Conservation (phyloP, 2,329 filamentous ascomycete species). For the Claviceps sp. region DNA sequence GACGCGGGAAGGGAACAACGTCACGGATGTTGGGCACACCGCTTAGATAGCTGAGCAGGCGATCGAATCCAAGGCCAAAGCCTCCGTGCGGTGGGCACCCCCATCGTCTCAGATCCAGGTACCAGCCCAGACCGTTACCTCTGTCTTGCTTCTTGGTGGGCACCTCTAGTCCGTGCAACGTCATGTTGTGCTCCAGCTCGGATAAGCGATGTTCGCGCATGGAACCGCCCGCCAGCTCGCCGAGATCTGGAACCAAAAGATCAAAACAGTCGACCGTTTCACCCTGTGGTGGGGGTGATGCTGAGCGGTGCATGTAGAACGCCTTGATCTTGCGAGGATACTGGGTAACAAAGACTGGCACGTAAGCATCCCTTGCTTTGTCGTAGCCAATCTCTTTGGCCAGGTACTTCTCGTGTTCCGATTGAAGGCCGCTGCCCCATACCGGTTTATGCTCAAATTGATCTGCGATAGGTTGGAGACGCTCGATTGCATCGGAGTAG, state of each 20-base stretch:
- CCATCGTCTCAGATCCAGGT: conserved; percentile 75
- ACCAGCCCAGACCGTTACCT: conserved; percentile 54
- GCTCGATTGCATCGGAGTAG: conserved; percentile 63
- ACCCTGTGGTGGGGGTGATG: conserved; percentile 15
- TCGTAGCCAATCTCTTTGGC: conserved; percentile 49
- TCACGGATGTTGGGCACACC: conserved; percentile 75
- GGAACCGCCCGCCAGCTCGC: conserved; percentile 78
- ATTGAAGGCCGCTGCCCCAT: conserved; percentile 65
- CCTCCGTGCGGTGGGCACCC: conserved; percentile 87
- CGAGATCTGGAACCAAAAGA: conserved; percentile 70
- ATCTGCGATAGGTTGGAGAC: conserved; percentile 46
- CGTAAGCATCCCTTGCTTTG: conserved; percentile 29
- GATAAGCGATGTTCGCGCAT: conserved; percentile 71
- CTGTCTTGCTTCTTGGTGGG: conserved; percentile 16
- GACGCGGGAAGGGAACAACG: conserved; percentile 74
- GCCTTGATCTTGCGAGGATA: conserved; percentile 85
- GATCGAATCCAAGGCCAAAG: conserved; percentile 82
- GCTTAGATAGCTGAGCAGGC: conserved; percentile 69
- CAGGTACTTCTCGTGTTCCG: conserved; percentile 86
- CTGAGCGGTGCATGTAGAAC: conserved; percentile 52
- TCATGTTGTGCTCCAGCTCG: conserved; percentile 58
- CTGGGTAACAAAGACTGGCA: conserved; percentile 81
- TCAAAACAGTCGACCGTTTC: conserved; percentile 80
- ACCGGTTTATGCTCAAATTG: conserved; percentile 55
- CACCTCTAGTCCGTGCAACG: conserved; percentile 46